Base-by-base conservation (phyloP, 352 stramenopile genomes). In the Phytopythium helicoides region DNA sequence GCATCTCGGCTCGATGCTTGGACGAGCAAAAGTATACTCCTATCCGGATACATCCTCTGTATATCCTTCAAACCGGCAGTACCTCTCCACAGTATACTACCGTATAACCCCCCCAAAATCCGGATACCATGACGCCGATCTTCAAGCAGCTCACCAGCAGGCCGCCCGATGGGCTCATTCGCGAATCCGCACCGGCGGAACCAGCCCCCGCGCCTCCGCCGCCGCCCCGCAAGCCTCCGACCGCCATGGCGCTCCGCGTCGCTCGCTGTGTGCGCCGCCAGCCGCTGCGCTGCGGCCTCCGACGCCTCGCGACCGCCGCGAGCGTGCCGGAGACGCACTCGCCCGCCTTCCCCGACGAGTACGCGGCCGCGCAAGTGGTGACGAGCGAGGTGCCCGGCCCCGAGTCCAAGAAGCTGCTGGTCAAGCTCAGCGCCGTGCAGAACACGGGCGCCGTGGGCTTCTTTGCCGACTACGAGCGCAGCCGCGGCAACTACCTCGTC, bases 401-500 rank as follows among this genome's bases (percentile, higher is more conserved):
- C 26, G 86, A 90, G 63, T 91, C 79, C 19, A 61, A 72, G 54
- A 62, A 68, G 45, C 70, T 87, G 39, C 71, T 87, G 40, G 31
- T 54, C 28, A 66, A 68, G 14, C 77, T 94, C 11, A 60, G 65
- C 15, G 56, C 54, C 40, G 61, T 89, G 49, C 81, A 92, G 60
- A 87, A 94, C 56, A 81, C 78, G 21, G 61, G 60, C 5, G 68
- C 77, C 1, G 65, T 94, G 38, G 87, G 76, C 50, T 92, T 92
- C 58, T 94, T 94, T 31, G 84, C 69, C 2, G 79, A 92, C 61
- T 94, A 94, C 50, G 68, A 64, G 10, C 66, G 67, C 40, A 92
- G 81, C 52, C 73, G 65, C 19, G 84, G 84, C 55, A 94, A 94
- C 68, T 94, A 94, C 64, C 67, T 94, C 38, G 84, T 92, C 18